These are phyloP conservation scores for Xenoacremonium recifei DNA, from an alignment of 2,329 filamentous ascomycete species.

Conservation along the genomic window DNA sequence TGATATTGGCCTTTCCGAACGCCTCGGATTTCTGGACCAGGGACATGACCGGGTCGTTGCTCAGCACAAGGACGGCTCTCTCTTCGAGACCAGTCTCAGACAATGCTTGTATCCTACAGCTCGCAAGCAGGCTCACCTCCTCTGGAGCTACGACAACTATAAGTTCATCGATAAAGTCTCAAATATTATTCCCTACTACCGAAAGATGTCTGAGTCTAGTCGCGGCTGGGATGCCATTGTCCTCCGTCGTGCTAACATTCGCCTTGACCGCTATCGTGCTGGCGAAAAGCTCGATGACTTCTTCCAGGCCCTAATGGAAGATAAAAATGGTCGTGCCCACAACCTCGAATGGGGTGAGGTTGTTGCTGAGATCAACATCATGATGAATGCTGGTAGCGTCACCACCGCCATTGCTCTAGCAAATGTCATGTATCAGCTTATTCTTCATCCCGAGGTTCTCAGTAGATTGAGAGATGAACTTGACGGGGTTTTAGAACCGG, in stretches of 20 bases:
- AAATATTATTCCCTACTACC: conserved; percentile 44
- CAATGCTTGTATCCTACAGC: conserved; percentile 50
- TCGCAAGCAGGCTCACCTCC: conserved; percentile 45
- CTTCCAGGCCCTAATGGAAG: conserved; percentile 54
- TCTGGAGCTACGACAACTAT: conserved; percentile 55
- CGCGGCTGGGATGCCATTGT: conserved; percentile 38
- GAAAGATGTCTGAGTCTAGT: conserved; percentile 16
- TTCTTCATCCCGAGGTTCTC: conserved; percentile 41
- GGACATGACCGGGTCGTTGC: conserved; percentile 45
- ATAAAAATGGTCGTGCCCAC: conserved; percentile 35
- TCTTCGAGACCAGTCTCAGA: conserved; percentile 45
- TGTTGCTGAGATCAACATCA: conserved; percentile 54
- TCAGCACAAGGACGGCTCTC: conserved; percentile 42
- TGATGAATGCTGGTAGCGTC: conserved; percentile 51
- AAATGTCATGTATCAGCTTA: conserved; percentile 51
- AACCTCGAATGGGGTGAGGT: conserved; percentile 56
- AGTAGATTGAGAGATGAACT: conserved; percentile 42
- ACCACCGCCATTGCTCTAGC: conserved; percentile 49
- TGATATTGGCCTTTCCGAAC: conserved; percentile 52
- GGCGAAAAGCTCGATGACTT: conserved; percentile 60
- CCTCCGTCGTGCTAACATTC: conserved; percentile 37
- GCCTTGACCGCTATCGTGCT: conserved; percentile 15
- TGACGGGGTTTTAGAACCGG: conserved; percentile 39
- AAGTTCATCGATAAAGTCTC: conserved; percentile 45
- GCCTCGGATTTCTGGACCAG: conserved; percentile 48